Conservation (phyloP, 2,329 filamentous ascomycete species). For the Apiospora pterosperma region DNA sequence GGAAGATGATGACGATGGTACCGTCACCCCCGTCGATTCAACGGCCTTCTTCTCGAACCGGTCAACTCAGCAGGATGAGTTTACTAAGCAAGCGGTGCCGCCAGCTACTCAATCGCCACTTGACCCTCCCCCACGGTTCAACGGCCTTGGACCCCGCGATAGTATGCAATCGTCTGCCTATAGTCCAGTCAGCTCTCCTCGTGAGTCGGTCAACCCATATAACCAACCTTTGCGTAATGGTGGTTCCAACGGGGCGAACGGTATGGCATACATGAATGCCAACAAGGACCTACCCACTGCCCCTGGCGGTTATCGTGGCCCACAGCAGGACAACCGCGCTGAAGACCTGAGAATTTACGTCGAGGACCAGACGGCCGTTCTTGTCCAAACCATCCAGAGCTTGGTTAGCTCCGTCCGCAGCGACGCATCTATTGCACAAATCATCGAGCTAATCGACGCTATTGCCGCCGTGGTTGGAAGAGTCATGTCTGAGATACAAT, state of each 20-base stretch:
- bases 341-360: conserved; percentile 68
- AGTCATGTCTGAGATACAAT: conserved; percentile 64
- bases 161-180: conserved; percentile 72
- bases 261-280: conserved; percentile 31
- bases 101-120: conserved; percentile 37
- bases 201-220: conserved; percentile 50
- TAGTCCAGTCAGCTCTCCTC: conserved; percentile 68
- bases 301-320: conserved; percentile 37
- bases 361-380: conserved; percentile 75
- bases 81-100: conserved; percentile 26
- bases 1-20: conserved; percentile 72
- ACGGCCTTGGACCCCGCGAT: conserved; percentile 51
- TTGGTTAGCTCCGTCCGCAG: conserved; percentile 70
- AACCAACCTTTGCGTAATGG: conserved; percentile 22
- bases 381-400: conserved; percentile 79
- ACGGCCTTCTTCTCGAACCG: conserved; percentile 65
- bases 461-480: conserved; percentile 70
- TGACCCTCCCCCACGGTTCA: conserved; percentile 53
- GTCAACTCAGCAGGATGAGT: conserved; percentile 35
- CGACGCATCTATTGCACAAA: conserved; percentile 59
- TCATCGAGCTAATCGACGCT: conserved; percentile 66
- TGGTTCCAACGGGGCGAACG: conserved; percentile 27
- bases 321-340: conserved; percentile 31
- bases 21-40: conserved; percentile 62
- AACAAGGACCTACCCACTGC: conserved; percentile 31